These are phyloP conservation scores for Combretum micranthum DNA, from an alignment of 345 rosid genomes.

Conservation along the genomic window DNA sequence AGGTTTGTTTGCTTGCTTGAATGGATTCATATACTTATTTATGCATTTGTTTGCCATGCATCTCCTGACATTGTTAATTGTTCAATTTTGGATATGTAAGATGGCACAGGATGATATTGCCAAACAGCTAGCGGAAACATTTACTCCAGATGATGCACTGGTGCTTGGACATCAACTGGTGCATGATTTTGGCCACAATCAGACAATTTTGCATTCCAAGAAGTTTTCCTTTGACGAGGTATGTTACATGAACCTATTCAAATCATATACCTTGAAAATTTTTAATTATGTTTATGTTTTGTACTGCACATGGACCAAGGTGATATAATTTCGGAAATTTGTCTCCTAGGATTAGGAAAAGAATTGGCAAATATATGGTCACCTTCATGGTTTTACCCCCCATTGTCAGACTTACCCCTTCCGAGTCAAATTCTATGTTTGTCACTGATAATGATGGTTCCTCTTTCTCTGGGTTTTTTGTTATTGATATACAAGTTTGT, in stretches of 20 bases:
- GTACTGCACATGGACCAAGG: too few relatives aligned
- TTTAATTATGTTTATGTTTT: too few relatives aligned
- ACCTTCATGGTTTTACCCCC: too few relatives aligned
- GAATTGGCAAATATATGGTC: too few relatives aligned
- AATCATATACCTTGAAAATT: not conserved
- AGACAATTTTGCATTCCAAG: slow-evolving; percentile 42
- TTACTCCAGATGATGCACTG: slow-evolving; percentile 82
- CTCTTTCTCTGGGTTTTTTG: too few relatives aligned
- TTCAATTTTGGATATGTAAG: slow-evolving; percentile 31
- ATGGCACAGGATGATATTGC: slow-evolving; percentile 48
- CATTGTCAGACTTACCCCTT: too few relatives aligned
- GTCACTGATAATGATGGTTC: too few relatives aligned
- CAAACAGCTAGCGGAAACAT: slow-evolving; percentile 64
- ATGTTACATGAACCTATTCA: slow-evolving; percentile 6
- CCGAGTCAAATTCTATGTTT: too few relatives aligned
- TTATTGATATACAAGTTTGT: not conserved
- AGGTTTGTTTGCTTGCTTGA: slow-evolving; percentile 33
- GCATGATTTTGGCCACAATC: slow-evolving; percentile 37
- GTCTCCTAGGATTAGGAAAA: too few relatives aligned
- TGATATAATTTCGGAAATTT: too few relatives aligned
- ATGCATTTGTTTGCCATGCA: too few relatives aligned
- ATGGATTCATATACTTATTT: too few relatives aligned
- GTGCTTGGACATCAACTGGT: slow-evolving; percentile 51
- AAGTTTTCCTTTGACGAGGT: slow-evolving; percentile 91
- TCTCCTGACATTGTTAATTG: not conserved